Conservation (phyloP, 1,284 basidiomycete species). For the Sporisorium sorghi region DNA sequence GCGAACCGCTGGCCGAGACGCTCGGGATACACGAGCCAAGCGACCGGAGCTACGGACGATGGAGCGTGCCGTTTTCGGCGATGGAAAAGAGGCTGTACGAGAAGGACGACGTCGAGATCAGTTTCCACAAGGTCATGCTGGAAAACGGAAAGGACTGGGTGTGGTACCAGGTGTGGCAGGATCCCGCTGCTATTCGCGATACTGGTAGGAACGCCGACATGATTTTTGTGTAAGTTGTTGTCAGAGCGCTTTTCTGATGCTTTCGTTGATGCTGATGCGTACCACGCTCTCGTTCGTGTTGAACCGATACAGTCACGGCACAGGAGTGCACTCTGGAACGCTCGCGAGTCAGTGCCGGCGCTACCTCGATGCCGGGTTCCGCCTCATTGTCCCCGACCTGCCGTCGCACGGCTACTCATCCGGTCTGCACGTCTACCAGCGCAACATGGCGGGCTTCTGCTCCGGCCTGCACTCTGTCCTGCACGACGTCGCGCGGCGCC, state of each 20-base stretch:
- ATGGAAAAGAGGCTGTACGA: constrained; percentile 66
- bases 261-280: constrained; percentile 8
- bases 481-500: constrained; percentile 59
- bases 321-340: constrained; percentile 67
- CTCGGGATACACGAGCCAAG: constrained; percentile 49
- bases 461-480: constrained; percentile 58
- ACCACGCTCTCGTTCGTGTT: background rate
- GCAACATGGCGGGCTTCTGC: constrained; percentile 49
- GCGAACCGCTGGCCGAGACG: constrained; percentile 46
- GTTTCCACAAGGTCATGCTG: constrained; percentile 60
- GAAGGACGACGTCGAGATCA: constrained; percentile 60
- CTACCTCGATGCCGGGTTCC: constrained; percentile 65
- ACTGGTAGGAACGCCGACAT: constrained; percentile 62
- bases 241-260: too few relatives aligned
- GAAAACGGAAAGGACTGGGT: constrained; percentile 64
- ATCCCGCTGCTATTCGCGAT: constrained; percentile 44
- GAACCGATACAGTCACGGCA: constrained; percentile 59
- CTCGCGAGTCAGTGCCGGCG: constrained; percentile 63
- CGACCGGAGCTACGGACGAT: constrained; percentile 61
- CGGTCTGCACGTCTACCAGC: constrained; percentile 64
- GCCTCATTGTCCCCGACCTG: constrained; percentile 64
- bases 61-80: constrained; percentile 58
- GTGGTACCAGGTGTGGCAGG: constrained; percentile 68
- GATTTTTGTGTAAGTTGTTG: constrained; percentile 54
- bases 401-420: constrained; percentile 66